Percentiles rank a stretch among this genome's conserved stretches.
Conservation (phyloP, 768 basidiomycete genomes). For the Terana coerulea region DNA sequence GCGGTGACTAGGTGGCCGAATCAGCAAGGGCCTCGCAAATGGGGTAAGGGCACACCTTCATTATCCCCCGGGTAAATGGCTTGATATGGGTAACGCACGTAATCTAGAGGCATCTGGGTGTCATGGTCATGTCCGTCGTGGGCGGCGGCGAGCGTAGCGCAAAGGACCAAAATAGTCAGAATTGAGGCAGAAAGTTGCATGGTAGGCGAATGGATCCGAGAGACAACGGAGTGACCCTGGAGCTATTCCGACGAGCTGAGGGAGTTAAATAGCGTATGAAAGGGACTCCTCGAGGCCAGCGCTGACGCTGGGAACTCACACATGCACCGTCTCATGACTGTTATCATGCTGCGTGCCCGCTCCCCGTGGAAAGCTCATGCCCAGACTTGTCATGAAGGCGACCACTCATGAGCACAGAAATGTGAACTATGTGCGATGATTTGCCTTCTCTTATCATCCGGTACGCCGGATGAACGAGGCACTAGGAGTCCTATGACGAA, state of each 20-base stretch:
- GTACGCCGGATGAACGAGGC: neutral
- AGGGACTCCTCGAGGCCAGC: slow-evolving; percentile 2
- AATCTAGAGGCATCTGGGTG: slow-evolving; percentile 62
- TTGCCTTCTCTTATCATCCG: slow-evolving; percentile 9
- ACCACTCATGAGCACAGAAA: neutral
- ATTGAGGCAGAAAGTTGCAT: slow-evolving; percentile 16
- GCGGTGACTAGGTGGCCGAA: slow-evolving; percentile 50
- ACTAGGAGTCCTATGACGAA: too few species aligned
- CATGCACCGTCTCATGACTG: slow-evolving; percentile 16
- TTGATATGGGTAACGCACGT: slow-evolving; percentile 63
- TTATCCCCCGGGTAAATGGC: slow-evolving; percentile 52
- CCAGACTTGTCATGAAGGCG: neutral
- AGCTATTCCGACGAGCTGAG: neutral
- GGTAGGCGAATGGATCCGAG: neutral
- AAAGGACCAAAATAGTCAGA: slow-evolving; percentile 14
- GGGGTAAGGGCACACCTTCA: slow-evolving; percentile 40
- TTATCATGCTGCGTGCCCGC: slow-evolving; percentile 7
- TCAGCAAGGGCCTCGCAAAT: neutral
- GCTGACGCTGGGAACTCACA: slow-evolving; percentile 6
- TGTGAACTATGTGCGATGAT: neutral
- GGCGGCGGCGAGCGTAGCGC: slow-evolving; percentile 25
- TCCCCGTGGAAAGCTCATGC: slow-evolving; percentile 1
- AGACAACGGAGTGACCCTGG: neutral
- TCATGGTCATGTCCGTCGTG: slow-evolving; percentile 38
- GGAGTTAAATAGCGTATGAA: neutral